Evolutionary conservation across 106 monocot species (phyloP).

Genomic region (Alisma plantagoaquatica): DNA sequence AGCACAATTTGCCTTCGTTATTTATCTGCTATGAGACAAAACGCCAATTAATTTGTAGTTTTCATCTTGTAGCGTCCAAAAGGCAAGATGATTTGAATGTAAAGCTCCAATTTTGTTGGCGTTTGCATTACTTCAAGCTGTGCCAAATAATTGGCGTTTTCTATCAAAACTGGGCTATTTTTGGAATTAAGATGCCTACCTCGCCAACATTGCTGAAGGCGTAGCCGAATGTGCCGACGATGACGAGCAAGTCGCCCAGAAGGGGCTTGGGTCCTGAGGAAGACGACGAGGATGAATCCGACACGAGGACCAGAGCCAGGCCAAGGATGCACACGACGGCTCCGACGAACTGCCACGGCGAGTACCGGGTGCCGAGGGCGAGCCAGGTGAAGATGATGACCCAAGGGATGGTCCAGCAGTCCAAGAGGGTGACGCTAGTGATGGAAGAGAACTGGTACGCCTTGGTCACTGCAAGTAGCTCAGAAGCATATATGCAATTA

Average conservation of each 20-base stretch:
- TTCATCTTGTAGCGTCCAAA: too few relatives aligned
- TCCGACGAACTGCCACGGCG: slow-evolving; percentile 28
- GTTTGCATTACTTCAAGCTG: too few relatives aligned
- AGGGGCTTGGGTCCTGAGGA: too few relatives aligned
- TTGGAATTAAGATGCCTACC: slow-evolving; percentile 4
- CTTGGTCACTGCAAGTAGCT: slow-evolving; percentile 41
- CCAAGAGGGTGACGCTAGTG: slow-evolving; percentile 49
- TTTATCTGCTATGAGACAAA: too few relatives aligned
- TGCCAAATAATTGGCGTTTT: not conserved
- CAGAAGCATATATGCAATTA: too few relatives aligned
- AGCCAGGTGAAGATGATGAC: slow-evolving; percentile 47
- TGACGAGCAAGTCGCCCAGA: slow-evolving; percentile 35
- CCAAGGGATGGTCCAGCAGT: slow-evolving; percentile 52
- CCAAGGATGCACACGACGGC: slow-evolving; percentile 36
- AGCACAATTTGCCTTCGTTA: too few relatives aligned
- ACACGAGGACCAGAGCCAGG: slow-evolving; percentile 41
- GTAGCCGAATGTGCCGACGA: slow-evolving; percentile 36
- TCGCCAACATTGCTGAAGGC: slow-evolving; percentile 54
- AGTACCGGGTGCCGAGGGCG: slow-evolving; percentile 26
- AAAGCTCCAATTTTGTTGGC: too few relatives aligned
- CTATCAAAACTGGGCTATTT: not conserved
- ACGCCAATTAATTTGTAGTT: too few relatives aligned
- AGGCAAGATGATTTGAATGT: too few relatives aligned
- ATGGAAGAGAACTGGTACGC: slow-evolving; percentile 52
- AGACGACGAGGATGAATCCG: too few relatives aligned